A percentile compares a stretch with the other conserved stretches of the same genome.
Evolutionary conservation across 306 rosid species (phyloP).

Genomic region (Lablab purpureus): DNA sequence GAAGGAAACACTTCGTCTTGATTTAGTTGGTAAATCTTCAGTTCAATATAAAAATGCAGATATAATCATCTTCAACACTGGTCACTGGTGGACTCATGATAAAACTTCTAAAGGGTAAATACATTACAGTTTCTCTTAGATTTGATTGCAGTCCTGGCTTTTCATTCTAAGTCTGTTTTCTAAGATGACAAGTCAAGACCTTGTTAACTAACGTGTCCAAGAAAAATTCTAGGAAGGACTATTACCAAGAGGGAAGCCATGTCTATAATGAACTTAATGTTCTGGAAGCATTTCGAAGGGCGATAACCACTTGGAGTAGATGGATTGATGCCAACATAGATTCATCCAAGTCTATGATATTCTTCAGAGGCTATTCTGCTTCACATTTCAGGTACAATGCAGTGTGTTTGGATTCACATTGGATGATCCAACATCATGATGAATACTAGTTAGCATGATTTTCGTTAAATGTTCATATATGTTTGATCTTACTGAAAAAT

Average conservation of each 20-base stretch:
- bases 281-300: slow-evolving; percentile 89
- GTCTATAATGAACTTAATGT: slow-evolving; percentile 79
- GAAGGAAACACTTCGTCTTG: slow-evolving; percentile 92
- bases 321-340: slow-evolving; percentile 85
- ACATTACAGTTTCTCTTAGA: slow-evolving; percentile 4
- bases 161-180: neutral
- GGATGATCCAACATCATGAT: too few species aligned
- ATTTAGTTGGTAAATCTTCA: slow-evolving; percentile 79
- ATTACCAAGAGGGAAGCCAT: slow-evolving; percentile 98
- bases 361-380: slow-evolving; percentile 91
- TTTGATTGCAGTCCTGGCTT: neutral
- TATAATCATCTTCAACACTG: slow-evolving; percentile 87
- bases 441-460: too few species aligned
- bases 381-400: slow-evolving; percentile 87
- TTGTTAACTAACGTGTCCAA: slow-evolving; percentile 31
- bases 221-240: slow-evolving; percentile 69
- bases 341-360: slow-evolving; percentile 68
- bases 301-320: slow-evolving; percentile 91
- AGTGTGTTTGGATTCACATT: neutral
- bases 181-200: neutral
- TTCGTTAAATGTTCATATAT: too few species aligned
- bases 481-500: too few species aligned
- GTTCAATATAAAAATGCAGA: slow-evolving; percentile 78
- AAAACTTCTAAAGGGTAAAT: slow-evolving; percentile 88
- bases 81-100: slow-evolving; percentile 99